Evolutionary conservation across 306 rosid species (phyloP).

Genomic region (Citrullus colocynthis): DNA sequence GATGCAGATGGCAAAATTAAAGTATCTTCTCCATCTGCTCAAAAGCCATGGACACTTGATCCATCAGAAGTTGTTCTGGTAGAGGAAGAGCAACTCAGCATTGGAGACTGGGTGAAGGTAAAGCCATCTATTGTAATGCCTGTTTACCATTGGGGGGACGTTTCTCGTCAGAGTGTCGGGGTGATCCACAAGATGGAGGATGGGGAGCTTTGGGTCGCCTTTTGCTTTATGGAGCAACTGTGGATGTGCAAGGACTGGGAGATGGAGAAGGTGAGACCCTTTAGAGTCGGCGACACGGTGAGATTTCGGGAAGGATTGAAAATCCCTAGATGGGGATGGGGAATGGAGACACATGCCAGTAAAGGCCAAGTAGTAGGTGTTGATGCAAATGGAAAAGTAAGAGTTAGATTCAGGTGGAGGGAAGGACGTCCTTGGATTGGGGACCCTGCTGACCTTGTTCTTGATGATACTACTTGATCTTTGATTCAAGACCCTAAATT

Average conservation of each 20-base stretch:
- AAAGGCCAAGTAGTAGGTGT: conserved; percentile 89
- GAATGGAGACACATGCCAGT: conserved; percentile 98
- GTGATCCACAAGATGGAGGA: conserved; percentile 86
- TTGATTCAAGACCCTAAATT: not conserved
- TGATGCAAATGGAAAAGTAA: conserved; percentile 82
- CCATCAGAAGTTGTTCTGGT: conserved; percentile 80
- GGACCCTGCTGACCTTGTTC: conserved; percentile 86
- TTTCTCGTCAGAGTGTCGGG: conserved; percentile 65
- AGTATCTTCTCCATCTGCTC: conserved; percentile 78
- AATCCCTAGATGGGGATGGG: conserved; percentile 95
- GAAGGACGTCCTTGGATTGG: conserved; percentile 98
- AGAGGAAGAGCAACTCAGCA: conserved; percentile 62
- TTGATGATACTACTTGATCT: conserved; percentile 28
- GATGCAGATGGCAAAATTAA: conserved; percentile 95
- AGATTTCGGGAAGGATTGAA: conserved; percentile 71
- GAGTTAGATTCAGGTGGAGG: conserved; percentile 93
- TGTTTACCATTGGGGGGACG: conserved; percentile 97
- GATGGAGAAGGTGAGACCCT: conserved; percentile 65
- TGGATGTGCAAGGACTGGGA: conserved; percentile 90
- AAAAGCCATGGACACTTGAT: conserved; percentile 89
- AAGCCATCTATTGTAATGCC: conserved; percentile 71
- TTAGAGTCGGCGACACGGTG: conserved; percentile 68
- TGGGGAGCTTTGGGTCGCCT: conserved; percentile 79
- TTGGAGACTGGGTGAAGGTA: conserved; percentile 90
- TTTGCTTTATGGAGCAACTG: conserved; percentile 66